Base-by-base conservation (phyloP, 805 yeast species). In the Helenozyma rhizophorensis region DNA sequence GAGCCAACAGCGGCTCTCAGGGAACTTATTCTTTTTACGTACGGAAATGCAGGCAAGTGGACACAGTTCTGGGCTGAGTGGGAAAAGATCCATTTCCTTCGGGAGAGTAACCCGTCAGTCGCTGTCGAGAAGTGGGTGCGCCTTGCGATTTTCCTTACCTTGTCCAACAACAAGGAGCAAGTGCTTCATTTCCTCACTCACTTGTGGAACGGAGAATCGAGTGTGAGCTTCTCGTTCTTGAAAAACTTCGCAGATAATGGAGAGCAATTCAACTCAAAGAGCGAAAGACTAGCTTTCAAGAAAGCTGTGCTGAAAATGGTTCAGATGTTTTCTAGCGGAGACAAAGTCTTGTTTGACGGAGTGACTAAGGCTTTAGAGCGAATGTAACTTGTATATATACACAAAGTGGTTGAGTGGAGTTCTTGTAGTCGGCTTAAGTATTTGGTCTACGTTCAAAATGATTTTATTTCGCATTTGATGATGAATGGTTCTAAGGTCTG, bases 11-110 rank as follows among this genome's bases (percentile, higher is more conserved):
- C 40, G 4, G 48, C 58, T 9, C 50, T 61, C 25, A 45, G 50
- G 22, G 71, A 66, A 34, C 47, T 60, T n/a, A 41, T 56, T 6
- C 51, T 66, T 25, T 54, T 53, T 30, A 52, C 61, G 1, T 62
- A 58, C 34, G 72, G 71, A 3, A 64, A 62, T 32, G 54, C 65
- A 9, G 56, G 58, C 9, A 49, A 59, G 21, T 66, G 70, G 70
- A 35, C 34, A 3, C 33, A 45, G 27, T 66, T 66, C 46, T 66
- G 72, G 72, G 34, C 37, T 8, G 50, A 58, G 28, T 66, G 71
- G 71, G 53, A 64, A 12, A n/a, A 13, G 11, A 27, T 34, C 15
- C 31, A 26, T 14, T 41, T 45, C 21, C 36, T 33, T 3, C 10
- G 24, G 8, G 17, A 28, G 4, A 28, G 26, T 7, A 29, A 25